Percentiles rank a stretch among this genome's conserved stretches.
Conservation (phyloP, 208 protist genomes). For the Acanthamoeba culbertsoni region DNA sequence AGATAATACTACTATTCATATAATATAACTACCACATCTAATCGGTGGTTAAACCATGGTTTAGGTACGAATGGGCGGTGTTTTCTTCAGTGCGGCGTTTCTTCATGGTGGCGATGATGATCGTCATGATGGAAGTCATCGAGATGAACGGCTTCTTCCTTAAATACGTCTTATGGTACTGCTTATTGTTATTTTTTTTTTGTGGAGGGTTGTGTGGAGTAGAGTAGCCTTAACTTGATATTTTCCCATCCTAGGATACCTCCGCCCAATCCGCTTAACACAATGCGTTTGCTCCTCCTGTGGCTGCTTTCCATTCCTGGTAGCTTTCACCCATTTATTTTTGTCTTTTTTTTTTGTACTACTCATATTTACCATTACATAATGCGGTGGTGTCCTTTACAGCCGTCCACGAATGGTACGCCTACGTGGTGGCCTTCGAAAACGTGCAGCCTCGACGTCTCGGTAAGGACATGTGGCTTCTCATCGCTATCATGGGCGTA, state of each 20-base stretch:
- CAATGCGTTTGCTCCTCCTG: not conserved
- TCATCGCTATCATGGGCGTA: constrained; percentile 19
- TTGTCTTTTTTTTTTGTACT: not conserved
- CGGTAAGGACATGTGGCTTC: constrained; percentile 19
- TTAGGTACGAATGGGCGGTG: not conserved
- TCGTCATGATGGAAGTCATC: constrained; percentile 21
- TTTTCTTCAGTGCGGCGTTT: constrained; percentile 1
- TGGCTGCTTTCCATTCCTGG: constrained; percentile 1
- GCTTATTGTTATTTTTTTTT: not conserved
- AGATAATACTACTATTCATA: not conserved
- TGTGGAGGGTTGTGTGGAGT: not conserved
- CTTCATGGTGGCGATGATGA: constrained; percentile 30
- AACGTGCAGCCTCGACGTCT: not conserved
- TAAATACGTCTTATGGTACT: constrained; percentile 36
- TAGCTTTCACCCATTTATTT: not conserved
- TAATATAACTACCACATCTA: no score
- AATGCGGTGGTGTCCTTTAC: not conserved
- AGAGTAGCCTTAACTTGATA: not conserved
- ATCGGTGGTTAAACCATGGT: no score
- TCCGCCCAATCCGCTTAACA: not conserved
- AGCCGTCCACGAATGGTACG: constrained; percentile 22
- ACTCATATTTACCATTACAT: not conserved
- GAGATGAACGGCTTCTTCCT: constrained; percentile 51
- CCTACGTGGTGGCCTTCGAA: constrained; percentile 27
- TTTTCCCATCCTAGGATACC: not conserved